A percentile compares a stretch with the other conserved stretches of the same genome.
These are phyloP conservation scores for Zasmidium angulare DNA, from an alignment of 2,329 filamentous ascomycete genomes.

Conservation along the genomic window DNA sequence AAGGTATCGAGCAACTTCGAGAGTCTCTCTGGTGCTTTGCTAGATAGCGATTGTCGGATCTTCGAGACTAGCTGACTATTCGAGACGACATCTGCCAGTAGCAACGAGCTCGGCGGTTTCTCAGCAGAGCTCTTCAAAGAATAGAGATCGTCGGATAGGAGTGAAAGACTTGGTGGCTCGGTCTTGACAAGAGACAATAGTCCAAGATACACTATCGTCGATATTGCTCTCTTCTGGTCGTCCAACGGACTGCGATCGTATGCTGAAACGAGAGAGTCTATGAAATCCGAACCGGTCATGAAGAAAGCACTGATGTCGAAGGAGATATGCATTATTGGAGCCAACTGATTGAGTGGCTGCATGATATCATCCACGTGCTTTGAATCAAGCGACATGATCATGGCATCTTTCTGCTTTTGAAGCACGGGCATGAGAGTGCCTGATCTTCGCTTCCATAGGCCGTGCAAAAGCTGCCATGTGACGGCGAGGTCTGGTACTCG, in stretches of 20 bases:
- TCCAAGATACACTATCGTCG: conserved; percentile 73
- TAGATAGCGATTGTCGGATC: conserved; percentile 55
- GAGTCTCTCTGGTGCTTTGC: conserved; percentile 55
- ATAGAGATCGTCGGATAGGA: conserved; percentile 81
- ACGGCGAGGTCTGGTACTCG: conserved; percentile 53
- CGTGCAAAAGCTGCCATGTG: conserved; percentile 48
- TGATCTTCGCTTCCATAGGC: conserved; percentile 55
- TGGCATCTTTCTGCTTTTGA: conserved; percentile 58
- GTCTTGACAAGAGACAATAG: conserved; percentile 69
- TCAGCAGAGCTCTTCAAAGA: conserved; percentile 72
- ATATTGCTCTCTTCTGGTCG: conserved; percentile 64
- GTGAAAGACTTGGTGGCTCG: conserved; percentile 67
- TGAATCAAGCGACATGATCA: conserved; percentile 64
- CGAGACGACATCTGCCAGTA: conserved; percentile 81
- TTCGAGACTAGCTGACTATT: conserved; percentile 72
- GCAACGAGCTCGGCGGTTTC: conserved; percentile 57
- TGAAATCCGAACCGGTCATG: conserved; percentile 81
- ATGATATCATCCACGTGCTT: conserved; percentile 30
- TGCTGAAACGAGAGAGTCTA: conserved; percentile 70
- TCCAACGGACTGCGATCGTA: conserved; percentile 63
- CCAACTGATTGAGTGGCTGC: conserved; percentile 55
- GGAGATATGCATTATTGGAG: conserved; percentile 63
- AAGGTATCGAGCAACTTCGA: conserved; percentile 63
- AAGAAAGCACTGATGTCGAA: conserved; percentile 61
- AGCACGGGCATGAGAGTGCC: conserved; percentile 56